phyloP scores from a whole-genome alignment of 768 basidiomycete genomes.

The Suillus lakei region DNA sequence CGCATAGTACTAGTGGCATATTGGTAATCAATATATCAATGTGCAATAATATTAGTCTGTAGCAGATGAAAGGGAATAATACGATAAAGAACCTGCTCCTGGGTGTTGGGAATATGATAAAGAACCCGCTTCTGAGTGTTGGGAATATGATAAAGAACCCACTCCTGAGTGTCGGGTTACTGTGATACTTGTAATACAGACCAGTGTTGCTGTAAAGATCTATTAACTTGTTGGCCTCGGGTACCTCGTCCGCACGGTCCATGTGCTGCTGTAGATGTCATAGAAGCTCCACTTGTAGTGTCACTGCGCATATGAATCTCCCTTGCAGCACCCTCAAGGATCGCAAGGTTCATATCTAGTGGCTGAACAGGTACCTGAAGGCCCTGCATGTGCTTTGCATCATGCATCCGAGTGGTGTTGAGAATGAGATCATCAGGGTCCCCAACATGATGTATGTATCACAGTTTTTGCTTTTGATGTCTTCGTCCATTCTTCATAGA shows the following conservation, averaged over 20 bases:
- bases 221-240: neutral
- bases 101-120: too few species aligned
- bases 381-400: neutral
- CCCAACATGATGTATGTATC: neutral
- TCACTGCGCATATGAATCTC: neutral
- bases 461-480: neutral
- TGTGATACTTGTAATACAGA: neutral
- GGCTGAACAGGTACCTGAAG: neutral
- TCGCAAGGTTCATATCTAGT: neutral
- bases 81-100: too few species aligned
- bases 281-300: neutral
- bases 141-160: too few species aligned
- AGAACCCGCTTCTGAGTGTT: too few species aligned
- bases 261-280: neutral
- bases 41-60: too few species aligned
- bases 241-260: too few species aligned
- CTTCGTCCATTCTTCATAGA: constrained; percentile 19
- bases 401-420: neutral
- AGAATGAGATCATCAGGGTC: neutral
- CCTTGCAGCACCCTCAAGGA: neutral
- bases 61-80: too few species aligned
- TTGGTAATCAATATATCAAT: too few species aligned
- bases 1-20: too few species aligned
- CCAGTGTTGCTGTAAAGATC: neutral
- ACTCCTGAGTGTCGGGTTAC: too few species aligned